phyloP scores from a whole-genome alignment of 768 basidiomycete species.

The Hortiboletus campestris region DNA sequence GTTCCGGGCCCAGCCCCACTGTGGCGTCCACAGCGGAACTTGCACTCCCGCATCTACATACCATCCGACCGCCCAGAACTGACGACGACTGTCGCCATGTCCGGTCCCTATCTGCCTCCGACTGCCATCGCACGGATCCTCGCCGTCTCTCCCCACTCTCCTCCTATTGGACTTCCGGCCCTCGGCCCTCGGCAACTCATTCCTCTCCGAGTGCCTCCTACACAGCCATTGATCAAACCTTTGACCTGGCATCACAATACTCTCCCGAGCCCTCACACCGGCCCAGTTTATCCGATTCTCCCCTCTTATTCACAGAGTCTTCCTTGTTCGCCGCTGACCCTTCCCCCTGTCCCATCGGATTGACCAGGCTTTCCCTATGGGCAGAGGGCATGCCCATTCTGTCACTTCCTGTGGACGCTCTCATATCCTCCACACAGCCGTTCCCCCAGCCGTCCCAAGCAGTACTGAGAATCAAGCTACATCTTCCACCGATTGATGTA shows the following conservation, averaged over 20 bases:
- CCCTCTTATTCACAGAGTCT: slow-evolving; percentile 27
- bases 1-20: slow-evolving; percentile 24
- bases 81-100: slow-evolving; percentile 32
- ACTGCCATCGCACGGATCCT: slow-evolving; percentile 25
- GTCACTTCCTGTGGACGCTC: slow-evolving; percentile 55
- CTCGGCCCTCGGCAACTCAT: slow-evolving; percentile 26
- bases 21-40: slow-evolving; percentile 25
- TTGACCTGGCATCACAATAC: slow-evolving; percentile 19
- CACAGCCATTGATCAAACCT: slow-evolving; percentile 22
- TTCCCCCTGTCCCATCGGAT: slow-evolving; percentile 35
- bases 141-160: slow-evolving; percentile 35
- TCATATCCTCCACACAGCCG: slow-evolving; percentile 40
- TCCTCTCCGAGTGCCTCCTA: slow-evolving; percentile 25
- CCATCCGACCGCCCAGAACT: slow-evolving; percentile 17
- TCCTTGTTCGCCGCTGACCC: slow-evolving; percentile 29
- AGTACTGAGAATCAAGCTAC: slow-evolving; percentile 56
- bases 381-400: slow-evolving; percentile 71
- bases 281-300: slow-evolving; percentile 28
- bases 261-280: slow-evolving; percentile 26
- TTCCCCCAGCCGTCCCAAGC: slow-evolving; percentile 38
- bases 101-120: slow-evolving; percentile 32
- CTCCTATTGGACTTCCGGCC: slow-evolving; percentile 29
- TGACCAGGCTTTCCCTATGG: slow-evolving; percentile 47
- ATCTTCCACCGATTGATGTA: slow-evolving; percentile 53
- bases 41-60: slow-evolving; percentile 22